A percentile compares a stretch with the other conserved stretches of the same genome.
phyloP scores from a whole-genome alignment of 1,284 basidiomycete species.

The Puccinia horiana region DNA sequence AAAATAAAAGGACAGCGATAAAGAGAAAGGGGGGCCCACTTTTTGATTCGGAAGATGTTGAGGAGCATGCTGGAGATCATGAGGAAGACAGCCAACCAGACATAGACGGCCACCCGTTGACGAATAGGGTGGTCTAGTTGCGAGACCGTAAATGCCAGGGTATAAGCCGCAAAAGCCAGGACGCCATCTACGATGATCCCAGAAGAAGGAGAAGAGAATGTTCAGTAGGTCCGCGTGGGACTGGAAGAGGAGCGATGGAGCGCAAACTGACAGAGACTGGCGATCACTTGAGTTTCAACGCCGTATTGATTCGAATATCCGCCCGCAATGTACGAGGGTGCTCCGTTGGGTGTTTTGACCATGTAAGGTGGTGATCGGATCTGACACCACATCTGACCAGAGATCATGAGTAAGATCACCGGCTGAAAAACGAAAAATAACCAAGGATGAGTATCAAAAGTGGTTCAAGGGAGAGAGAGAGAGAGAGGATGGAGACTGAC shows the following conservation, averaged over 20 bases:
- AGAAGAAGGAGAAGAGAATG: not conserved
- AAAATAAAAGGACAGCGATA: not conserved
- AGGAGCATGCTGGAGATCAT: constrained; percentile 84
- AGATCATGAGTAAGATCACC: constrained; percentile 77
- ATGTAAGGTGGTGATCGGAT: constrained; percentile 80
- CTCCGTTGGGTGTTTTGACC: constrained; percentile 61
- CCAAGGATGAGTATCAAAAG: not conserved
- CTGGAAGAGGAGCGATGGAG: not conserved
- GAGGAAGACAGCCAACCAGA: constrained; percentile 81
- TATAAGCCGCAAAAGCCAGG: constrained; percentile 76
- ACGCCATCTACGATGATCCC: constrained; percentile 69
- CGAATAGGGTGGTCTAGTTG: constrained; percentile 71
- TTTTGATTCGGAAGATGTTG: constrained; percentile 88
- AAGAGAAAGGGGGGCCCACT: constrained; percentile 58
- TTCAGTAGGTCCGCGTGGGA: not conserved
- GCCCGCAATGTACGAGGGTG: constrained; percentile 73
- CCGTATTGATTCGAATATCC: constrained; percentile 90
- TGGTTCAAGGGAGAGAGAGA: not conserved
- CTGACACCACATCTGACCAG: constrained; percentile 93
- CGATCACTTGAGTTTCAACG: constrained; percentile 86
- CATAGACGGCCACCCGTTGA: constrained; percentile 81
- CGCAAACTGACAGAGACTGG: constrained; percentile 74
- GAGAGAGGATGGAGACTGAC: not conserved
- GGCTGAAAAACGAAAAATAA: constrained; percentile 46
- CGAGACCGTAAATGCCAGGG: constrained; percentile 79